Conservation (phyloP, 2,329 filamentous ascomycete species). For the Gaeumannomyces sp. region DNA sequence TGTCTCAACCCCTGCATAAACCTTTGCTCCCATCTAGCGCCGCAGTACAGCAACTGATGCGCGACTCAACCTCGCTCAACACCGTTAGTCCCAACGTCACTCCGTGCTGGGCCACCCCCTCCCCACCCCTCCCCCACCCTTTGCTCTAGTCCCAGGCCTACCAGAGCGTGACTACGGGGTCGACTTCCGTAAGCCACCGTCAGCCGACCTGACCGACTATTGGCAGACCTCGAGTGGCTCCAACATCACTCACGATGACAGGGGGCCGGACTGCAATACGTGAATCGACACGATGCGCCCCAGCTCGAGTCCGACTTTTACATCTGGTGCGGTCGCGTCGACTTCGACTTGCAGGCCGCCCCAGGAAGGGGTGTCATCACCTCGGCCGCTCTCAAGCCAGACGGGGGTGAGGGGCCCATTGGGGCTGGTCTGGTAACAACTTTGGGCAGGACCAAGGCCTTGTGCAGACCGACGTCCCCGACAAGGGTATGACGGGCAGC, state of each 20-base stretch:
- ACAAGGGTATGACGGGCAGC: conserved; percentile 46
- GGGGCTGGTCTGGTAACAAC: conserved; percentile 31
- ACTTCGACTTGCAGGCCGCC: conserved; percentile 39
- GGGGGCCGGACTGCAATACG: conserved; percentile 5
- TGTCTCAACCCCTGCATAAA: too few relatives aligned
- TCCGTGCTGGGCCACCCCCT: too few relatives aligned
- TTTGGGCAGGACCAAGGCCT: conserved; percentile 18
- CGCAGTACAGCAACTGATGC: too few relatives aligned
- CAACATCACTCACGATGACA: conserved; percentile 1
- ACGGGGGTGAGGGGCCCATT: conserved; percentile 49
- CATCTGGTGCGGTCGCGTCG: conserved; percentile 47
- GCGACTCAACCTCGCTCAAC: too few relatives aligned
- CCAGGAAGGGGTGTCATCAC: conserved; percentile 43
- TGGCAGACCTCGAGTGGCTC: neutral
- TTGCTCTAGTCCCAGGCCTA: neutral
- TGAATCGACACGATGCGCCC: conserved; percentile 33
- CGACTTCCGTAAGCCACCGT: conserved; percentile 13
- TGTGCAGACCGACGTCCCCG: conserved; percentile 47
- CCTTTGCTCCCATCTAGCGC: too few relatives aligned
- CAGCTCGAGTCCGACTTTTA: conserved; percentile 39
- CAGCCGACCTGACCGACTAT: conserved; percentile 8
- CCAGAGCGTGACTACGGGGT: conserved; percentile 5
- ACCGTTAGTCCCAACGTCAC: too few relatives aligned
- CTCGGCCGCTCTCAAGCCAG: conserved; percentile 42
- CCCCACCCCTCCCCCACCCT: too few relatives aligned